These are phyloP conservation scores for Durotheca rogersii DNA, from an alignment of 495 filamentous ascomycete species.

Conservation along the genomic window DNA sequence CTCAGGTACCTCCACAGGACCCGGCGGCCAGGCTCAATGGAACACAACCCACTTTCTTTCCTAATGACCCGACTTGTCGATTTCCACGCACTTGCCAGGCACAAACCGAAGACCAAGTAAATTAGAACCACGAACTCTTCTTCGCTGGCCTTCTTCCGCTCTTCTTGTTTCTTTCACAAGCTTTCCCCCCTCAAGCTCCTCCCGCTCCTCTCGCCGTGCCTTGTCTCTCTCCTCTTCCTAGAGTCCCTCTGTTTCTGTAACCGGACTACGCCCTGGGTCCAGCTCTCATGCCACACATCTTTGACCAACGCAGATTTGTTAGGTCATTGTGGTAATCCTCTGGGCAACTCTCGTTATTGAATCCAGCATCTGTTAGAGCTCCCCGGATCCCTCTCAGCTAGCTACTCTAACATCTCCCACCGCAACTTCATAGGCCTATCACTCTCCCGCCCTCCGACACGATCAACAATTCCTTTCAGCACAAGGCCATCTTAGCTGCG, in stretches of 20 bases:
- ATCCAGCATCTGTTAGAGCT: constrained; percentile 14
- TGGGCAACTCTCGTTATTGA: too few species aligned
- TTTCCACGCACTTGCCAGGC: constrained; percentile 26
- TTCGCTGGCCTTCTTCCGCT: neutral
- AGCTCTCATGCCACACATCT: too few species aligned
- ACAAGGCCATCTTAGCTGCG: neutral
- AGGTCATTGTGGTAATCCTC: too few species aligned
- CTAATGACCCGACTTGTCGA: constrained; percentile 26
- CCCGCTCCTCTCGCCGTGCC: too few species aligned
- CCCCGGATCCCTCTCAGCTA: constrained; percentile 5
- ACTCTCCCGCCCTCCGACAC: neutral
- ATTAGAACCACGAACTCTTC: constrained; percentile 19
- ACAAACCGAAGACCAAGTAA: constrained; percentile 31
- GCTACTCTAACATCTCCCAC: constrained; percentile 37
- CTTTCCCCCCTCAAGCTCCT: too few species aligned
- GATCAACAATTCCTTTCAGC: neutral
- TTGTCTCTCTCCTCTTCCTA: too few species aligned
- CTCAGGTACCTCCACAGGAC: constrained; percentile 3
- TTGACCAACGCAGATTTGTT: too few species aligned
- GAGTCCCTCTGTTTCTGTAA: too few species aligned
- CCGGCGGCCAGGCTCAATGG: constrained; percentile 17
- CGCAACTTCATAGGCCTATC: constrained; percentile 3
- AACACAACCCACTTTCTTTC: constrained; percentile 33
- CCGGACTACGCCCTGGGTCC: too few species aligned
- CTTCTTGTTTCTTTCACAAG: neutral